Conservation (phyloP, 2,329 filamentous ascomycete genomes). For the Exserohilum rostratum region DNA sequence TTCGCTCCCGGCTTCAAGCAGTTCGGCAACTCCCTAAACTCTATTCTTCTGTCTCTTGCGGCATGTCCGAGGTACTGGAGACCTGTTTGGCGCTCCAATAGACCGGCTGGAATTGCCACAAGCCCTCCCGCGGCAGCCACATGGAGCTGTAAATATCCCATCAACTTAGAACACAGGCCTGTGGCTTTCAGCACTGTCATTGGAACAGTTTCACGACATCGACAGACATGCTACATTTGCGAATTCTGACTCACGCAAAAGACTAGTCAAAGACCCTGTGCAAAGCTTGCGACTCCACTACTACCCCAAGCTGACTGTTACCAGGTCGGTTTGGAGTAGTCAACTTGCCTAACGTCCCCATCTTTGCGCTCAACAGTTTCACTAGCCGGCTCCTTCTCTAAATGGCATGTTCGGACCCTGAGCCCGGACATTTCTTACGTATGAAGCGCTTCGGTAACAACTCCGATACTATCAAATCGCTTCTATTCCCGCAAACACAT, state of each 20-base stretch:
- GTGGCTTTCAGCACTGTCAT: background rate
- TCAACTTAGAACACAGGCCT: constrained; percentile 10
- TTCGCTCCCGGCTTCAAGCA: constrained; percentile 17
- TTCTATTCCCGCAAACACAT: constrained; percentile 4
- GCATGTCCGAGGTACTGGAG: constrained; percentile 15
- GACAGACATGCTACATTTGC: constrained; percentile 5
- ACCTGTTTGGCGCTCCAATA: constrained; percentile 22
- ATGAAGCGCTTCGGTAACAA: constrained; percentile 11
- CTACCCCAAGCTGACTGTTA: constrained; percentile 8
- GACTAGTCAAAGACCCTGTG: constrained; percentile 3
- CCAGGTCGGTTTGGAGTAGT: constrained; percentile 1
- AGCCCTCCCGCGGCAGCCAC: constrained; percentile 19
- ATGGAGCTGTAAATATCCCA: constrained; percentile 9
- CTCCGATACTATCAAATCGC: constrained; percentile 9
- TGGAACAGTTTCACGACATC: background rate
- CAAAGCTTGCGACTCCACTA: background rate
- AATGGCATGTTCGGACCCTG: constrained; percentile 7
- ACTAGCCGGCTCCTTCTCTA: constrained; percentile 20
- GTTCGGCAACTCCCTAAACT: constrained; percentile 19
- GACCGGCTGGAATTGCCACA: constrained; percentile 24
- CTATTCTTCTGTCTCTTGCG: constrained; percentile 16
- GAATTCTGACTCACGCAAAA: constrained; percentile 11
- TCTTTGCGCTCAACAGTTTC: constrained; percentile 21
- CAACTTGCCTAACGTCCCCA: constrained; percentile 5
- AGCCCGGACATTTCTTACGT: constrained; percentile 5